phyloP scores from a whole-genome alignment of 768 basidiomycete genomes.

The Leccinum pellstonianum region DNA sequence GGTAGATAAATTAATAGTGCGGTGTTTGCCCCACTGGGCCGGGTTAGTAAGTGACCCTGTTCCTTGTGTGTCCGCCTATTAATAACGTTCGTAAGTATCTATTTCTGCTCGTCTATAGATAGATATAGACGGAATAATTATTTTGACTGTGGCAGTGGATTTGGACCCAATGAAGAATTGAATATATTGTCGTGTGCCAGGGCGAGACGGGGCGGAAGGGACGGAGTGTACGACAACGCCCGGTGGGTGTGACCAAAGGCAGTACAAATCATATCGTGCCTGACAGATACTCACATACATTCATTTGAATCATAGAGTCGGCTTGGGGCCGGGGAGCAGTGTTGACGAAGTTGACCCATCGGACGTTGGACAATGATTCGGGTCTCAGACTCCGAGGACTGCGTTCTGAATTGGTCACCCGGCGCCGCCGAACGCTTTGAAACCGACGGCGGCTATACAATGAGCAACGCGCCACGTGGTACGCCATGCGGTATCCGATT shows the following conservation, averaged over 20 bases:
- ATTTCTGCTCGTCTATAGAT: conserved; percentile 1
- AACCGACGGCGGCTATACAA: background rate
- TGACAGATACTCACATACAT: background rate
- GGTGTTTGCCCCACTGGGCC: background rate
- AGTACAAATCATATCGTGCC: background rate
- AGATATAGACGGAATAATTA: background rate
- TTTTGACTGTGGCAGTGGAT: background rate
- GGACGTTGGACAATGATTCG: background rate
- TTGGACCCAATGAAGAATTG: background rate
- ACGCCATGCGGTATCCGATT: conserved; percentile 1
- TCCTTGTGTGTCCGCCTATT: background rate
- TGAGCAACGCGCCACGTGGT: background rate
- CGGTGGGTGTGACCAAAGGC: background rate
- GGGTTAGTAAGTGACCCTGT: background rate
- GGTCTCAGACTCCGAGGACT: background rate
- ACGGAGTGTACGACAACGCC: background rate
- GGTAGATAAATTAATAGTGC: background rate
- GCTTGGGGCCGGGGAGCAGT: background rate
- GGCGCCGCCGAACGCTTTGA: background rate
- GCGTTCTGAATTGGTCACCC: background rate
- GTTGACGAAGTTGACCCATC: background rate
- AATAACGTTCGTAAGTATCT: background rate
- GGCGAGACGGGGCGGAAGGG: background rate
- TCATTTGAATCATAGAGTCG: background rate
- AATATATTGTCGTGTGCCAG: background rate